phyloP scores from a whole-genome alignment of 2,329 filamentous ascomycete genomes.

The Colletotrichum cuscutae region DNA sequence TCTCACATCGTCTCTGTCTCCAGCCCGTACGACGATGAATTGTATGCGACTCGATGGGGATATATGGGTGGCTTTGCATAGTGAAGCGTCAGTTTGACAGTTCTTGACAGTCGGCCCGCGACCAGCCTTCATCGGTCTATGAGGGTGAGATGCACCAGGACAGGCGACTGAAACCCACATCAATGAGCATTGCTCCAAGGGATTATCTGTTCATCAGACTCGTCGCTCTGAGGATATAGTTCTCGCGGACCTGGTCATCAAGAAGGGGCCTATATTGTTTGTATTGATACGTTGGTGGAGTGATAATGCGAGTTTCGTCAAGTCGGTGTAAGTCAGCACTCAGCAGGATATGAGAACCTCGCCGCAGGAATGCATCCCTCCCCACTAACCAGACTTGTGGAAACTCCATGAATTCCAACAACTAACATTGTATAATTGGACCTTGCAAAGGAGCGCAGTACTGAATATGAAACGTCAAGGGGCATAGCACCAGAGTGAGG shows the following conservation, averaged over 20 bases:
- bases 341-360: not conserved
- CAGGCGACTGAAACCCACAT: no score
- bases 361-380: not conserved
- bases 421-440: not conserved
- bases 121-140: no score
- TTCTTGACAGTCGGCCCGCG: no score
- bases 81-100: no score
- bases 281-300: not conserved
- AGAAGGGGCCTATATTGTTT: not conserved
- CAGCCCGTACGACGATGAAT: not conserved
- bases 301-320: not conserved
- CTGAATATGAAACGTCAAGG: not conserved
- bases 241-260: not conserved
- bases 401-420: not conserved
- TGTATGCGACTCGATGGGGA: not conserved
- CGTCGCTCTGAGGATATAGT: no score
- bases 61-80: no score
- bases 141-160: no score
- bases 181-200: no score
- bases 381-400: not conserved
- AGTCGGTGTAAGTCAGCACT: not conserved
- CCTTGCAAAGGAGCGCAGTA: not conserved
- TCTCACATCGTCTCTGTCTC: not conserved
- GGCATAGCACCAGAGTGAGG: not conserved
- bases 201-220: not conserved